Conservation (phyloP, 2,329 filamentous ascomycete species). For the Calycina marina region DNA sequence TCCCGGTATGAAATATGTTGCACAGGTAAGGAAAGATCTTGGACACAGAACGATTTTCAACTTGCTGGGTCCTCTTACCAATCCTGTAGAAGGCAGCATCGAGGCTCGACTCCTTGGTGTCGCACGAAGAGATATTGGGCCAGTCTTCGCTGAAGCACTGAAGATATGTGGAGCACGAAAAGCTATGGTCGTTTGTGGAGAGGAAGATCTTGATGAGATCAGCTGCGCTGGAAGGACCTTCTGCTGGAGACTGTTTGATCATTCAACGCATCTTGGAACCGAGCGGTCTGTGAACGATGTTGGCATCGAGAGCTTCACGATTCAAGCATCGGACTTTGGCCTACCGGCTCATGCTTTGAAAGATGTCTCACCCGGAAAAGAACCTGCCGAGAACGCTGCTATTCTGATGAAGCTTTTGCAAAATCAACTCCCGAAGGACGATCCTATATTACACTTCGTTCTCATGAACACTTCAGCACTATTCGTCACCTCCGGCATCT, state of each 20-base stretch:
- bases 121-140: slow-evolving; percentile 72
- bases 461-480: slow-evolving; percentile 86
- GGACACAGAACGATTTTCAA: slow-evolving; percentile 98
- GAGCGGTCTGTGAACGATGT: slow-evolving; percentile 27
- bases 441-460: slow-evolving; percentile 86
- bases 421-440: slow-evolving; percentile 56
- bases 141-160: slow-evolving; percentile 77
- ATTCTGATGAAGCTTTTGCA: slow-evolving; percentile 67
- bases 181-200: slow-evolving; percentile 81
- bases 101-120: slow-evolving; percentile 92
- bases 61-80: slow-evolving; percentile 80
- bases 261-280: slow-evolving; percentile 25
- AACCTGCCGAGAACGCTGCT: slow-evolving; percentile 72
- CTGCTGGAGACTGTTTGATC: slow-evolving; percentile 66
- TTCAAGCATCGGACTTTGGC: slow-evolving; percentile 80
- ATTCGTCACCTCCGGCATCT: slow-evolving; percentile 73
- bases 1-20: slow-evolving; percentile 82
- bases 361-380: slow-evolving; percentile 71
- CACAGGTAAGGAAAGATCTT: slow-evolving; percentile 70
- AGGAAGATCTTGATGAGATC: slow-evolving; percentile 90
- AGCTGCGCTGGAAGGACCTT: slow-evolving; percentile 78
- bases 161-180: slow-evolving; percentile 63
- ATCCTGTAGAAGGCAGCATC: slow-evolving; percentile 71
- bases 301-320: slow-evolving; percentile 59
- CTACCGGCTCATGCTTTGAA: slow-evolving; percentile 57